These are phyloP conservation scores for Acanthamoeba royreba DNA, from an alignment of 208 protist species.

Conservation along the genomic window DNA sequence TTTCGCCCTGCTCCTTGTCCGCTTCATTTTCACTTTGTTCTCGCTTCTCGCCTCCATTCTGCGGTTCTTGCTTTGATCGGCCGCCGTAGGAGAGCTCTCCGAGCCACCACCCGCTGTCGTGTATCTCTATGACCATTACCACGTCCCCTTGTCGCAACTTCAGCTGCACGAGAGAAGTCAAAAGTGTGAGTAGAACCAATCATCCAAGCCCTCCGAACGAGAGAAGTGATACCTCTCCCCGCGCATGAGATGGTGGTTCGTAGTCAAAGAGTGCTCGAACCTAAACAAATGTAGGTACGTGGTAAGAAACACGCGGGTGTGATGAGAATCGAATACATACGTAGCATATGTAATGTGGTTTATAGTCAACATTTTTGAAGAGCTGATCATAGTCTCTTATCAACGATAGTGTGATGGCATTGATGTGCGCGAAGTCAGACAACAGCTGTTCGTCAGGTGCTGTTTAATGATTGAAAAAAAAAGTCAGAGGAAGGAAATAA, in stretches of 20 bases:
- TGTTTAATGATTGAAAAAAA: not conserved
- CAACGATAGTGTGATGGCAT: not conserved
- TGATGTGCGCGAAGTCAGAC: not conserved
- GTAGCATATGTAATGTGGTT: conserved; percentile 1
- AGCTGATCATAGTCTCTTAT: conserved; percentile 10
- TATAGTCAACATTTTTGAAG: not conserved
- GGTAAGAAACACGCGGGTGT: not conserved
- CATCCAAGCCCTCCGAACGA: not conserved
- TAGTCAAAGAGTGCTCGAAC: not conserved
- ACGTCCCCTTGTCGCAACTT: not conserved
- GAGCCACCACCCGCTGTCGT: conserved; percentile 19
- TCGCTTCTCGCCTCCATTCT: not conserved
- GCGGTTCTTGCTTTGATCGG: not conserved
- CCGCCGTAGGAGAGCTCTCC: not conserved
- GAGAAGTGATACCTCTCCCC: not conserved
- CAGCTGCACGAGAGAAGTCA: not conserved
- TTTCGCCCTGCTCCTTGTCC: not conserved
- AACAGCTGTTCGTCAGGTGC: not conserved
- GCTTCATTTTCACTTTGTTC: not conserved
- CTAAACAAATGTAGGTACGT: not conserved
- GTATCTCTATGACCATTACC: not conserved
- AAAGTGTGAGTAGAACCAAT: not conserved
- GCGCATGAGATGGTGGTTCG: not conserved
- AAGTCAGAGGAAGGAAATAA: not conserved
- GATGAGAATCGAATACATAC: not conserved